Evolutionary conservation across 495 filamentous ascomycete species (phyloP), one percentile per base, ranked within the genome.

Genomic region (Immersiella caudata): DNA sequence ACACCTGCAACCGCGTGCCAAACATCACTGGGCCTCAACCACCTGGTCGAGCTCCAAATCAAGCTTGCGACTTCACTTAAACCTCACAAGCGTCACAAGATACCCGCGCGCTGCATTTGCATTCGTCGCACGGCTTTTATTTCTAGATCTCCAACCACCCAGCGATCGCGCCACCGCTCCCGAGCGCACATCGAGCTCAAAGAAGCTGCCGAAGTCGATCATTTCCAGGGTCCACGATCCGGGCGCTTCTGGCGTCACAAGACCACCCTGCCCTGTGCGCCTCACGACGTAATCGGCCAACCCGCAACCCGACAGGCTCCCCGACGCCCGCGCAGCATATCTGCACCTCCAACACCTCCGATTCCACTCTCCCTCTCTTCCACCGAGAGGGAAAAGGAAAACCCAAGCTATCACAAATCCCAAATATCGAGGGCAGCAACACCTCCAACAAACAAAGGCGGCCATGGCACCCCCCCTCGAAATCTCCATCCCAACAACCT

Each of bases 401-500:
- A n/a, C n/a, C n/a, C n/a, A n/a, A n/a, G n/a, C n/a, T n/a, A n/a
- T n/a, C n/a, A n/a, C n/a, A n/a, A n/a, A n/a, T n/a, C n/a, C n/a
- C n/a, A n/a, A n/a, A n/a, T n/a, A n/a, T n/a, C n/a, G n/a, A n/a
- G n/a, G n/a, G n/a, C n/a, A n/a, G n/a, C n/a, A n/a, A n/a, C n/a
- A n/a, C n/a, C n/a, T n/a, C n/a, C n/a, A n/a, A n/a, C 60, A 18
- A 22, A 64, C 9, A 33, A 20, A 56, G 25, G 25, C 46, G 60
- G 75, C 35, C 52, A 96, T 96, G 93, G 86, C 90, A 22, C 89
- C 92, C 12, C 85, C 86, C 36, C 82, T 91, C 73, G 89, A 94
- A 69, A 91, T 97, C 78, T 86, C 90, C 66, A 93, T 97, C 76
- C 93, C 93, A 29, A 87, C 83, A 35, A 90, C 92, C 11, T 89